phyloP scores from a whole-genome alignment of 2,329 filamentous ascomycete species.

The Cladophialophora immunda region DNA sequence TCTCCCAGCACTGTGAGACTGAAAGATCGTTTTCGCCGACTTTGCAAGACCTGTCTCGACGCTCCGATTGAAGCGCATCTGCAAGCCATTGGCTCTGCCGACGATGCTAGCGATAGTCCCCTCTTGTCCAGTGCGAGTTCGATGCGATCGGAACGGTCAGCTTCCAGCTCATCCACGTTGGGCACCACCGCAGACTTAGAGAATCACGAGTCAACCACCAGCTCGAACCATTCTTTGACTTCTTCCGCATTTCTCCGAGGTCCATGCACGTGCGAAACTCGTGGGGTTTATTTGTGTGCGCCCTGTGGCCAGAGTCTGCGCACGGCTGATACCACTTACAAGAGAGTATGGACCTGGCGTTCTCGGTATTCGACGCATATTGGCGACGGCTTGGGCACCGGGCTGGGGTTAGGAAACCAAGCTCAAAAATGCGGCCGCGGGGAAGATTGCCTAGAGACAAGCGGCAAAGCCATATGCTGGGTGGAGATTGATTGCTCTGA shows the following conservation, averaged over 20 bases:
- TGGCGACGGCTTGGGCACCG: constrained; percentile 81
- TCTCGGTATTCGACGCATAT: constrained; percentile 80
- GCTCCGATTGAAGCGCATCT: constrained; percentile 69
- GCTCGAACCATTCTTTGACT: constrained; percentile 47
- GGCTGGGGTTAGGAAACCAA: constrained; percentile 86
- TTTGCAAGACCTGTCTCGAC: constrained; percentile 78
- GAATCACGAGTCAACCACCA: constrained; percentile 6
- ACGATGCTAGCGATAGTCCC: constrained; percentile 19
- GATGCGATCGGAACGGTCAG: constrained; percentile 35
- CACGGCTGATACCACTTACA: constrained; percentile 65
- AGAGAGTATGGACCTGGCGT: constrained; percentile 86
- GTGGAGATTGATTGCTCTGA: constrained; percentile 82
- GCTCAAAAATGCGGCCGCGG: constrained; percentile 89
- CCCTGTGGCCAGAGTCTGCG: constrained; percentile 78
- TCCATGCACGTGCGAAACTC: constrained; percentile 65
- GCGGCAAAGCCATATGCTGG: constrained; percentile 72
- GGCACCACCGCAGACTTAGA: constrained; percentile 20
- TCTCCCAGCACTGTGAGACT: constrained; percentile 73
- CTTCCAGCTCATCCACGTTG: constrained; percentile 30
- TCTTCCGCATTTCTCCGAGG: constrained; percentile 61
- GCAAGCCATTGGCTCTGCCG: constrained; percentile 26
- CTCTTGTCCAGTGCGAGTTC: constrained; percentile 38
- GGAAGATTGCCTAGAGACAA: constrained; percentile 75
- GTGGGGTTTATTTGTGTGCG: constrained; percentile 82
- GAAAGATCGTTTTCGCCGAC: constrained; percentile 78